Conservation (phyloP, 2,329 filamentous ascomycete genomes). For the Exophiala phaeomuriformis region DNA sequence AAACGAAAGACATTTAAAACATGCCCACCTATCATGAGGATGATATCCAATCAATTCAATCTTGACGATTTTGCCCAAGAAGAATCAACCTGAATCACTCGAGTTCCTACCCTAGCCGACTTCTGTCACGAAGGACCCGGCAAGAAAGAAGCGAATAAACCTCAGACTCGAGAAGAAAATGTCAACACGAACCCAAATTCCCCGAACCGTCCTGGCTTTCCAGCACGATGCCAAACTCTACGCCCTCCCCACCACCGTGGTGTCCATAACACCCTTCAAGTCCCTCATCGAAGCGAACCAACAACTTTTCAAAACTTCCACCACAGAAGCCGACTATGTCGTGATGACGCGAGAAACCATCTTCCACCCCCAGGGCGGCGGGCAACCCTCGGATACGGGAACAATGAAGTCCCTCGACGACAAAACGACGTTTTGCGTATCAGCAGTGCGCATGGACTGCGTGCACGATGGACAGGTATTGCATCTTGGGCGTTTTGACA, state of each 20-base stretch:
- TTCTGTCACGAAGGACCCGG: not conserved
- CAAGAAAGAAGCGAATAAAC: not conserved
- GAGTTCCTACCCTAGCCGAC: not conserved
- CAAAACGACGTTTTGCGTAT: conserved; percentile 44
- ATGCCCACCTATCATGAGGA: no score
- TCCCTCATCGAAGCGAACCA: conserved; percentile 47
- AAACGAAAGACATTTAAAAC: no score
- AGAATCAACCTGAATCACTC: no score
- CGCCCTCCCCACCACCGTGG: conserved; percentile 21
- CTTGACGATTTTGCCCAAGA: no score
- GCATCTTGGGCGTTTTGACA: conserved; percentile 56
- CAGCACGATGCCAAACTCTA: conserved; percentile 21
- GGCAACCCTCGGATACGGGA: conserved; percentile 63
- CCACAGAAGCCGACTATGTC: conserved; percentile 46
- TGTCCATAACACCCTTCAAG: conserved; percentile 44
- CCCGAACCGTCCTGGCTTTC: conserved; percentile 15
- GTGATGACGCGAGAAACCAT: conserved; percentile 60
- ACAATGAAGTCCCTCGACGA: conserved; percentile 40
- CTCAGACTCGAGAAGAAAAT: conserved; percentile 2
- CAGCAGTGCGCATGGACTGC: conserved; percentile 50
- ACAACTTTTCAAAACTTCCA: conserved; percentile 51
- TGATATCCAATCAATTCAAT: no score
- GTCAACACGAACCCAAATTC: conserved; percentile 4
- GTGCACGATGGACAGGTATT: conserved; percentile 50
- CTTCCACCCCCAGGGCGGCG: conserved; percentile 68